Evolutionary conservation across 495 filamentous ascomycete genomes (phyloP).

Genomic region (Hypoxylon perforatum): DNA sequence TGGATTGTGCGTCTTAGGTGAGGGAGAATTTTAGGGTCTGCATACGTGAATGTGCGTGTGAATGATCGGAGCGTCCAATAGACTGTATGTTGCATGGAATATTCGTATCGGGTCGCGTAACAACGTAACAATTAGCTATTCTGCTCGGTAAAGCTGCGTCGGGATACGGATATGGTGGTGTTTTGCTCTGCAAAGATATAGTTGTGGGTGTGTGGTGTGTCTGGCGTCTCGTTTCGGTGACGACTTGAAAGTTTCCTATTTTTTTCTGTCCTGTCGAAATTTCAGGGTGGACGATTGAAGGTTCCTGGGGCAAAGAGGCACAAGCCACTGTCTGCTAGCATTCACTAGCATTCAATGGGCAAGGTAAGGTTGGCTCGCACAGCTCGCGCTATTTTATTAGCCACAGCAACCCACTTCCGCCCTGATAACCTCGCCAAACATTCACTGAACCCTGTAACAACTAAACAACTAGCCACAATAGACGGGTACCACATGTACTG

Average conservation of each 20-base stretch:
- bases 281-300: slow-evolving; percentile 35
- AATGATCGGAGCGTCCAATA: slow-evolving; percentile 16
- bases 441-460: too few species aligned
- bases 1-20: slow-evolving; percentile 11
- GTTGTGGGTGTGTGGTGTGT: slow-evolving; percentile 16
- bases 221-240: slow-evolving; percentile 23
- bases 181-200: slow-evolving; percentile 18
- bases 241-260: slow-evolving; percentile 36
- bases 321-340: slow-evolving; percentile 1
- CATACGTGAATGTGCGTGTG: slow-evolving; percentile 2
- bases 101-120: slow-evolving; percentile 17
- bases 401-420: too few species aligned
- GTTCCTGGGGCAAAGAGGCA: slow-evolving; percentile 15
- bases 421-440: too few species aligned
- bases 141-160: slow-evolving; percentile 21
- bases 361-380: too few species aligned
- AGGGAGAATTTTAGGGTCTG: neutral
- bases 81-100: slow-evolving; percentile 24
- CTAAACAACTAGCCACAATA: too few species aligned
- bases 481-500: too few species aligned
- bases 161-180: neutral
- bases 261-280: slow-evolving; percentile 34
- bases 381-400: too few species aligned
- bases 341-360: too few species aligned
- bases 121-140: slow-evolving; percentile 20